Evolutionary conservation across 192 early-diverging fungal species (phyloP).

Genomic region (Mortierella hygrophila): DNA sequence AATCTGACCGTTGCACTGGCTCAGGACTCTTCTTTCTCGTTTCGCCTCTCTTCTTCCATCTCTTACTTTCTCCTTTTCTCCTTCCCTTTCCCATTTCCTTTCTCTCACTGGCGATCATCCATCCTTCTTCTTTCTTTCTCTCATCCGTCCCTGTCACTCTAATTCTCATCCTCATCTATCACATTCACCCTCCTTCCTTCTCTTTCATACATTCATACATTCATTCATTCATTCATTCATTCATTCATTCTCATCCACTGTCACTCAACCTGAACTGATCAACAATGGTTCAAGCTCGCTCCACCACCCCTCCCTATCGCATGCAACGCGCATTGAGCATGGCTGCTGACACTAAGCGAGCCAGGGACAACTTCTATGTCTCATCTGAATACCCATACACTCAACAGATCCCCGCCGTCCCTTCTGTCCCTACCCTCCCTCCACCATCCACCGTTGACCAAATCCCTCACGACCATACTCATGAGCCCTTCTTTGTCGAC

Average conservation of each 20-base stretch:
- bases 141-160: neutral
- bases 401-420: neutral
- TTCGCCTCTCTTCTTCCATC: neutral
- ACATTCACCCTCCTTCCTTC: slow-evolving; percentile 4
- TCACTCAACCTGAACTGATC: neutral
- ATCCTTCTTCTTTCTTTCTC: neutral
- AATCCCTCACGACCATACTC: neutral
- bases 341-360: slow-evolving; percentile 34
- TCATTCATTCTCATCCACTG: neutral
- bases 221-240: neutral
- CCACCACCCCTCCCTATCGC: slow-evolving; percentile 30
- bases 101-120: no score
- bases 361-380: slow-evolving; percentile 14
- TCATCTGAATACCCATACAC: slow-evolving; percentile 4
- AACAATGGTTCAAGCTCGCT: slow-evolving; percentile 13
- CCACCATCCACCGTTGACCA: neutral
- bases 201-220: slow-evolving; percentile 7
- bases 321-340: slow-evolving; percentile 50
- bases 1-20: neutral
- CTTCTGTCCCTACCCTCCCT: neutral
- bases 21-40: neutral
- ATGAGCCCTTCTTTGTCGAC: slow-evolving; percentile 12
- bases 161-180: neutral
- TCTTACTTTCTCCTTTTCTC: neutral
- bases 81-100: neutral